Percentiles rank a stretch among this genome's conserved stretches.
phyloP scores from a whole-genome alignment of 441 rosid species.

The Brassica balearica region DNA sequence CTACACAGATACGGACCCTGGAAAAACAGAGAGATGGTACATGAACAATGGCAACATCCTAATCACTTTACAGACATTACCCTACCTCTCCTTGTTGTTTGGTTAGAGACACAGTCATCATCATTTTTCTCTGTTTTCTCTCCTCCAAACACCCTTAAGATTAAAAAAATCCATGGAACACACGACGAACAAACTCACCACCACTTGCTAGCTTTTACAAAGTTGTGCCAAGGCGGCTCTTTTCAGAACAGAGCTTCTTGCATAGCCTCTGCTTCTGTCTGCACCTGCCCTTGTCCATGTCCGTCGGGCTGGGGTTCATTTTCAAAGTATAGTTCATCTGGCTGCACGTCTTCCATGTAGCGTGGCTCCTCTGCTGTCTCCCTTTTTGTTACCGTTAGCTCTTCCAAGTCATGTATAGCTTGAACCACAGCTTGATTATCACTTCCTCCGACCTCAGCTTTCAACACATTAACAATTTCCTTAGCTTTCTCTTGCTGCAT shows the following conservation, averaged over 20 bases:
- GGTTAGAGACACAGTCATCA: constrained; percentile 45
- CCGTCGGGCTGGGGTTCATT: constrained; percentile 9
- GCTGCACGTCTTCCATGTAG: constrained; percentile 16
- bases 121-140: neutral
- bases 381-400: constrained; percentile 49
- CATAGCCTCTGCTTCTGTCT: constrained; percentile 44
- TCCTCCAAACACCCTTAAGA: constrained; percentile 38
- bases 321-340: constrained; percentile 22
- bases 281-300: constrained; percentile 31
- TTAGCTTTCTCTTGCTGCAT: constrained; percentile 77
- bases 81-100: constrained; percentile 42
- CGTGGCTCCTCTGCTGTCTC: constrained; percentile 47
- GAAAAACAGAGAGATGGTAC: neutral
- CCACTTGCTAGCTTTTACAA: constrained; percentile 14
- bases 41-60: constrained; percentile 45
- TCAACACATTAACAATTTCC: constrained; percentile 61
- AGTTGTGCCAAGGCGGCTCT: constrained; percentile 13
- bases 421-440: constrained; percentile 48
- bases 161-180: neutral
- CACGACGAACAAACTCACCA: constrained; percentile 32
- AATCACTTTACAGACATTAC: constrained; percentile 44
- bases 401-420: constrained; percentile 76
- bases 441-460: constrained; percentile 51
- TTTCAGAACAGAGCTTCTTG: constrained; percentile 44
- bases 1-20: no score